A percentile compares a stretch with the other conserved stretches of the same genome.
Conservation (phyloP, 2,329 filamentous ascomycete genomes). For the Sclerotiophoma versabilis region DNA sequence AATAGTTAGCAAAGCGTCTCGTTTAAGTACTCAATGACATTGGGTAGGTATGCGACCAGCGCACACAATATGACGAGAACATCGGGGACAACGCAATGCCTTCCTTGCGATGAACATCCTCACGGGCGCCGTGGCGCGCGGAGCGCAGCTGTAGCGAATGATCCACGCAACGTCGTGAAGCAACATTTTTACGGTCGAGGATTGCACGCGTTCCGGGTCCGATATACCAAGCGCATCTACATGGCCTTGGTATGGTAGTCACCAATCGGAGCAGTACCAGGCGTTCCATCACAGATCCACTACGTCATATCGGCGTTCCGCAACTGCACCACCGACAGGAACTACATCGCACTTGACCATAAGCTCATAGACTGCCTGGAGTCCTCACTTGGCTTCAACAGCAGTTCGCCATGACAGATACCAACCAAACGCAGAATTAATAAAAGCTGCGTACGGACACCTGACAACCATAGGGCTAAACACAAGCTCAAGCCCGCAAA, state of each 20-base stretch:
- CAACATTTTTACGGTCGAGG: too few species aligned
- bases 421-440: too few species aligned
- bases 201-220: too few species aligned
- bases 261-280: neutral
- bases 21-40: neutral
- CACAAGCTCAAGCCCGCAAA: neutral
- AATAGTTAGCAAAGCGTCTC: too few species aligned
- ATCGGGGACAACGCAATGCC: neutral
- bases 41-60: too few species aligned
- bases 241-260: neutral
- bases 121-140: neutral
- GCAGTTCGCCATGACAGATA: too few species aligned
- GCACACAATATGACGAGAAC: neutral
- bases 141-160: neutral
- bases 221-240: too few species aligned
- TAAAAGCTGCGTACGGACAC: too few species aligned
- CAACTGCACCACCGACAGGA: neutral
- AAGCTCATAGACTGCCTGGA: too few species aligned
- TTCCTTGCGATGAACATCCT: neutral
- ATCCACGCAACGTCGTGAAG: neutral
- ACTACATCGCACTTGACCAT: neutral
- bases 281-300: neutral
- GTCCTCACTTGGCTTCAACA: too few species aligned
- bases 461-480: neutral
- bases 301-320: constrained; percentile 2